Evolutionary conservation across 768 basidiomycete species (phyloP).

Genomic region (Porpolomopsis calyptriformis): DNA sequence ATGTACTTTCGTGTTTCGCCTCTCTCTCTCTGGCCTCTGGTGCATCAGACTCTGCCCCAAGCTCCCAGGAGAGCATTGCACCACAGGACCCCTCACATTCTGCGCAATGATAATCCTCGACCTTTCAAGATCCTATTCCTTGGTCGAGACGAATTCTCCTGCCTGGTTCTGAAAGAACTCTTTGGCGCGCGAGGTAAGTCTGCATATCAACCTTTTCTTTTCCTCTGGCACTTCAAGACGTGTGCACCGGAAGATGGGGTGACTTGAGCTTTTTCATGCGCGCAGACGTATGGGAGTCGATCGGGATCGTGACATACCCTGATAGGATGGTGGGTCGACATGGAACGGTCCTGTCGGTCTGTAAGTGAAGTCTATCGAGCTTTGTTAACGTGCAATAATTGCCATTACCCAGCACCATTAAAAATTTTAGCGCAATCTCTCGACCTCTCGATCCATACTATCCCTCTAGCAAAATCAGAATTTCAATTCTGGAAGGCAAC

Average conservation of each 20-base stretch:
- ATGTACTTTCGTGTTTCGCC: too few relatives aligned
- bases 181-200: conserved; percentile 48
- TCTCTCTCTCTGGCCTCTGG: too few relatives aligned
- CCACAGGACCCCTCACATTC: too few relatives aligned
- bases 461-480: conserved; percentile 48
- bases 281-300: conserved; percentile 66
- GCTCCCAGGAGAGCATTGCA: too few relatives aligned
- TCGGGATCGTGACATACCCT: conserved; percentile 64
- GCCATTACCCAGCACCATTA: conserved; percentile 48
- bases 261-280: conserved; percentile 6
- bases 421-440: conserved; percentile 46
- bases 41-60: too few relatives aligned
- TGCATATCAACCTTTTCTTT: too few relatives aligned
- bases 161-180: conserved; percentile 55
- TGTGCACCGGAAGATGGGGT: not conserved
- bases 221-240: not conserved
- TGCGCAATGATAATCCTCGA: not conserved
- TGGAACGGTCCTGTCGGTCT: conserved; percentile 24
- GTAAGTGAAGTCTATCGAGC: conserved; percentile 1
- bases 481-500: conserved; percentile 59
- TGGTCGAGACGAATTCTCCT: conserved; percentile 85
- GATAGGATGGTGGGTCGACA: conserved; percentile 56
- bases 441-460: conserved; percentile 42
- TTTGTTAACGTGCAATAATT: not conserved
- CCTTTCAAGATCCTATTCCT: conserved; percentile 72